A percentile compares a stretch with the other conserved stretches of the same genome.
These are phyloP conservation scores for Venturia aucupariae DNA, from an alignment of 2,329 filamentous ascomycete genomes.

Conservation along the genomic window DNA sequence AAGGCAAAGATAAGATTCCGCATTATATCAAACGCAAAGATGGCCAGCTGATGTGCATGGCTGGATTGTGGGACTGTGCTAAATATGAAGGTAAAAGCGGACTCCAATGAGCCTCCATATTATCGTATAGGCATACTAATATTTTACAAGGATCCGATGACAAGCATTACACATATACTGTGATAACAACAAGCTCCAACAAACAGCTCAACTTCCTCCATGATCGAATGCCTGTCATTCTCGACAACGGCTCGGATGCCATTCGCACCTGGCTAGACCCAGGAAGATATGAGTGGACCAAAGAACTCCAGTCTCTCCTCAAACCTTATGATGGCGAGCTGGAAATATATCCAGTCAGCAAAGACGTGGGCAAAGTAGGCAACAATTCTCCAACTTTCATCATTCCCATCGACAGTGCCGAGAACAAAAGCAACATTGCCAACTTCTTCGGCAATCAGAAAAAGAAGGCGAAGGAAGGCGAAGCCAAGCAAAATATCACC, in stretches of 20 bases:
- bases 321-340: constrained; percentile 70
- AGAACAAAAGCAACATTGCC: constrained; percentile 87
- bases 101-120: neutral
- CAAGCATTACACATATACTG: constrained; percentile 78
- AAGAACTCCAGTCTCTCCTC: constrained; percentile 68
- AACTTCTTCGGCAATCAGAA: constrained; percentile 72
- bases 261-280: constrained; percentile 75
- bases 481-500: constrained; percentile 16
- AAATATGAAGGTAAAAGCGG: constrained; percentile 57
- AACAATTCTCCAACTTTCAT: constrained; percentile 81
- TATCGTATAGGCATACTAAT: neutral
- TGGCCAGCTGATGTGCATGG: constrained; percentile 76
- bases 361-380: constrained; percentile 88
- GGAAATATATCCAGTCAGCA: constrained; percentile 75
- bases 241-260: constrained; percentile 64
- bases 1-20: constrained; percentile 71
- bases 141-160: constrained; percentile 45
- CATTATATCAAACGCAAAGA: constrained; percentile 78
- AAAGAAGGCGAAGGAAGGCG: constrained; percentile 28
- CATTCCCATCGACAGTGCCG: constrained; percentile 69
- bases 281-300: constrained; percentile 59
- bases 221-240: constrained; percentile 88
- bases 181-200: constrained; percentile 87
- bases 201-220: constrained; percentile 78
- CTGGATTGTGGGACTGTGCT: constrained; percentile 85